Evolutionary conservation across 192 early-diverging fungal genomes (phyloP).

Genomic region (Helicostylum pulchrum): DNA sequence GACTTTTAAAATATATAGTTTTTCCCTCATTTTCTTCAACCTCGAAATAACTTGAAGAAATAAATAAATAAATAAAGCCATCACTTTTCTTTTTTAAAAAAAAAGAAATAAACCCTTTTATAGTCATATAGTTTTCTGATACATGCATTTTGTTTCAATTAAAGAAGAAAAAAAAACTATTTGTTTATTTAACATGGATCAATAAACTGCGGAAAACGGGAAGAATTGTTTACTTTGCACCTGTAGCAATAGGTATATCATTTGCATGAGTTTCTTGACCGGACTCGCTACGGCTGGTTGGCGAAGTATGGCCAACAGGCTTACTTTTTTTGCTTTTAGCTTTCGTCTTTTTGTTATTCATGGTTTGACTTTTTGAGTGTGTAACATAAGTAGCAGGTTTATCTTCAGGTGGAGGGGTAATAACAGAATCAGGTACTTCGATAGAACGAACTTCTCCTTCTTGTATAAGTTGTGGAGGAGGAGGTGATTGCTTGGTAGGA

Average conservation of each 20-base stretch:
- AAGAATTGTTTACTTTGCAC: not conserved
- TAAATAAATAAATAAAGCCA: too few species aligned
- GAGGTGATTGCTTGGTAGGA: not conserved
- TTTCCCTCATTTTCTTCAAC: constrained; percentile 9
- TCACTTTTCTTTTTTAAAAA: too few species aligned
- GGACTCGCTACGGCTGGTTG: not conserved
- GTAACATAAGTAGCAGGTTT: not conserved
- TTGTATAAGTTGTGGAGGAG: not conserved
- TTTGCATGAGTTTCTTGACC: not conserved
- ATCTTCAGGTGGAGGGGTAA: not conserved
- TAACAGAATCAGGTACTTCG: not conserved
- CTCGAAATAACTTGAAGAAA: constrained; percentile 1
- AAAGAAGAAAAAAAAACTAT: too few species aligned
- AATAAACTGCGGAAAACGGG: too few species aligned
- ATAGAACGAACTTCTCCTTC: not conserved
- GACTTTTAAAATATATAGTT: not conserved
- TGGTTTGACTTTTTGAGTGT: not conserved
- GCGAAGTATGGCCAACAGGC: too few species aligned
- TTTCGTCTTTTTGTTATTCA: not conserved
- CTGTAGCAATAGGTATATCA: not conserved
- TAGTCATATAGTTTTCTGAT: too few species aligned
- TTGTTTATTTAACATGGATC: too few species aligned
- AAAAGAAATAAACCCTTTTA: too few species aligned
- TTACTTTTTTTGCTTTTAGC: not conserved
- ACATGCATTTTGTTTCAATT: too few species aligned